Evolutionary conservation across 495 filamentous ascomycete species (phyloP).

Genomic region (Aspergillus steynii): DNA sequence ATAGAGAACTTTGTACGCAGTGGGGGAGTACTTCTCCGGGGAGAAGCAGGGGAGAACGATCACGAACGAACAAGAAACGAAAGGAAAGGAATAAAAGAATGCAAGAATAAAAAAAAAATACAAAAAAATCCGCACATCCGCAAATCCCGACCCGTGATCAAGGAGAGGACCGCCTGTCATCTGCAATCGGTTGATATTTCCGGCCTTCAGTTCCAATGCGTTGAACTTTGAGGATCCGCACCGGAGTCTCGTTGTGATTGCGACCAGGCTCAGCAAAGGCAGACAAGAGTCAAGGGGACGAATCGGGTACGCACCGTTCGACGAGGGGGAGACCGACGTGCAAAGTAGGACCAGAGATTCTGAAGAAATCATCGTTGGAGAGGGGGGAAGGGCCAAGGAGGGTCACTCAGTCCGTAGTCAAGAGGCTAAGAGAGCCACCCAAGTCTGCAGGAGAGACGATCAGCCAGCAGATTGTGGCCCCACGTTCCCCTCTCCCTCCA

Average conservation of each 20-base stretch:
- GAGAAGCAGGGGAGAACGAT: no score
- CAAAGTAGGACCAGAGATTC: not conserved
- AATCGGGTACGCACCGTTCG: not conserved
- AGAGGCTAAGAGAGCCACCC: no score
- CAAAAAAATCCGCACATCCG: not conserved
- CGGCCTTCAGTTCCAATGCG: constrained; percentile 5
- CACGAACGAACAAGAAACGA: no score
- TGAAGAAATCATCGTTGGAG: not conserved
- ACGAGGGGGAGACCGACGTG: not conserved
- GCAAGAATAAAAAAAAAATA: constrained; percentile 10
- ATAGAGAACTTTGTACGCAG: no score
- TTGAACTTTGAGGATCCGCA: not conserved
- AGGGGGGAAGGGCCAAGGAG: no score
- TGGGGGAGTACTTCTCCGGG: no score
- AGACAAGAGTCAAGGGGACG: no score
- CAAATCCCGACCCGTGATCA: constrained; percentile 3
- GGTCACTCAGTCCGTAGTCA: no score
- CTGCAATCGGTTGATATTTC: constrained; percentile 13
- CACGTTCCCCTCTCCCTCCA: constrained; percentile 15
- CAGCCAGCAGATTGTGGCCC: constrained; percentile 5
- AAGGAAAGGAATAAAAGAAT: constrained; percentile 5
- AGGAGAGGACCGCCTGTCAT: not conserved
- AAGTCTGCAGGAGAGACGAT: not conserved
- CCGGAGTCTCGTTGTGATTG: not conserved
- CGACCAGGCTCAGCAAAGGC: not conserved